Evolutionary conservation across 306 rosid species (phyloP).

Genomic region (Benincasa hispida): DNA sequence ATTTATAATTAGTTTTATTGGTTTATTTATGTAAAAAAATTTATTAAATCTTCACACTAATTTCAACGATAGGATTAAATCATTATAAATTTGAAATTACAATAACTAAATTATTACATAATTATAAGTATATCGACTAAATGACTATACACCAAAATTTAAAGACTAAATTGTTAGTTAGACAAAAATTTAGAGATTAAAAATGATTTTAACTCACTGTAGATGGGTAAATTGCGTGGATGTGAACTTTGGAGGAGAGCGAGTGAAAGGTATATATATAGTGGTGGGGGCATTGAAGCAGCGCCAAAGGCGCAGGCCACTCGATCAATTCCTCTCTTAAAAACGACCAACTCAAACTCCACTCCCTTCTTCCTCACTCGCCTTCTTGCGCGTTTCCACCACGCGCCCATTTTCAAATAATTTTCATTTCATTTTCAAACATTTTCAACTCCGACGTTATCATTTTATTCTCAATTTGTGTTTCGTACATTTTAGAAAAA

Average conservation of each 20-base stretch:
- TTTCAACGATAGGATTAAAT: too few relatives aligned
- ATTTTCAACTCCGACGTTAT: neutral
- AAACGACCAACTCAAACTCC: neutral
- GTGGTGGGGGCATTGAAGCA: constrained; percentile 21
- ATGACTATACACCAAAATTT: too few relatives aligned
- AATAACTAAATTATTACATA: too few relatives aligned
- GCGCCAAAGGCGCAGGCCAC: constrained; percentile 50
- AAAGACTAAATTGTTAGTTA: too few relatives aligned
- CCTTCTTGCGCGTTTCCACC: neutral
- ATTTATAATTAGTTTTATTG: too few relatives aligned
- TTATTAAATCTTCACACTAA: too few relatives aligned
- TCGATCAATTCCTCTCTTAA: constrained; percentile 1
- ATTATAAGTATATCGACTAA: too few relatives aligned
- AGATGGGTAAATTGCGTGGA: too few relatives aligned
- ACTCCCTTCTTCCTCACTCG: constrained; percentile 8
- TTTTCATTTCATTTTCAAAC: neutral
- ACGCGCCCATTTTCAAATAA: neutral
- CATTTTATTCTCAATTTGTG: neutral
- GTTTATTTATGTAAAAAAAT: too few relatives aligned
- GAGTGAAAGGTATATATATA: neutral
- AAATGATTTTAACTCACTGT: too few relatives aligned
- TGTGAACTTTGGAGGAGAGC: neutral
- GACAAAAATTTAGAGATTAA: too few relatives aligned
- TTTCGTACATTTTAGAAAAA: neutral
- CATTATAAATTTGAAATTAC: too few relatives aligned